Base-by-base conservation (phyloP, 2,329 filamentous ascomycete species). In the Ceratocystis papillata region DNA sequence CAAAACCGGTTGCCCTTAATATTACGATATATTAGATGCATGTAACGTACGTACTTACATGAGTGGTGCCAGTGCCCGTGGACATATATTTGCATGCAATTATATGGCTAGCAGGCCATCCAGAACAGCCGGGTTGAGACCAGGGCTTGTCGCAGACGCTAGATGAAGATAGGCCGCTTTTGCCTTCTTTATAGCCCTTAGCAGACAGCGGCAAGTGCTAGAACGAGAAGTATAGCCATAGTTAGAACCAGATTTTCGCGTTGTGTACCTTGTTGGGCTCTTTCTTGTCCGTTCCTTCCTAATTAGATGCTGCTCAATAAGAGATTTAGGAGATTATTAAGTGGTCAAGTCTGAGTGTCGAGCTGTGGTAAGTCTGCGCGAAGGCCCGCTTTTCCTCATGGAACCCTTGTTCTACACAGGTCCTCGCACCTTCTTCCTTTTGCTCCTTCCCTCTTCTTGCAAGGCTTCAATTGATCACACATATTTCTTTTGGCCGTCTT, bases 381-480 rank as follows among this genome's bases (percentile, higher is more conserved):
- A 41, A 17, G 55, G 3, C 55, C 55, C 55, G 28, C 55, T 33
- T 59, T 59, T 59, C 28, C 55, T 33, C 28, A 59, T 59, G 55
- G 55, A 59, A 59, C 55, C 55, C 55, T 57, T 59, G 55, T 15
- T 20, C 28, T 33, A 59, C 55, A 30, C 46, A 17, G 28, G 55
- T 33, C 55, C 17, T 59, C 55, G 55, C 55, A 59, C 55, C 55
- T 59, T 15, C 55, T 33, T 59, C 55, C 55, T 59, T n/a, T 59
- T 8, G 55, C 15, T 59, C 55, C 55, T 59, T 59, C 55, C 55
- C 55, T 59, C 50, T 41, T 22, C 25, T 33, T 33, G 33, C 55
- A 59, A n/a, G 25, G 28, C 48, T 59, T n/a, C 55, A 30, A 33
- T 33, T 30, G 28, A 59, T 59, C 28, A 30, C 55, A 17, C 55